Percentiles rank a stretch among this genome's conserved stretches.
These are phyloP conservation scores for Pythium brachiatum DNA, from an alignment of 352 stramenopile species.

Conservation along the genomic window DNA sequence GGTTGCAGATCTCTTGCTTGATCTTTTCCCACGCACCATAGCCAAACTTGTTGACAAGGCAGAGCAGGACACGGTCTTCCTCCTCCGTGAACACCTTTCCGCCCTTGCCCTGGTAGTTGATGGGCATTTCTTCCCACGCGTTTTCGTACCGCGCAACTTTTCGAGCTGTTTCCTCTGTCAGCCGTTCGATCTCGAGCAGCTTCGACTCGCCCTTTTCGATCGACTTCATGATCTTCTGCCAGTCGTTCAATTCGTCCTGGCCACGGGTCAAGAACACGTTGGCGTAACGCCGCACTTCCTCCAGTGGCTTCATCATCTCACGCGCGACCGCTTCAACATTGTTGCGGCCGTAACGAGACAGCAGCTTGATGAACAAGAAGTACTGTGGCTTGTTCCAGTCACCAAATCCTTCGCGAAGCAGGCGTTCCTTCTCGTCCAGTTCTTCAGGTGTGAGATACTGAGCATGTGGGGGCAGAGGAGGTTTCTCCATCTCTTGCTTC, in stretches of 20 bases:
- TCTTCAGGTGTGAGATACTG: conserved; percentile 86
- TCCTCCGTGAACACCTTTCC: conserved; percentile 95
- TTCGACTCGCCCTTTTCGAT: conserved; percentile 89
- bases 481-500: conserved; percentile 76
- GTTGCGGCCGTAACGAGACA: conserved; percentile 71
- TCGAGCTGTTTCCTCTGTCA: conserved; percentile 68
- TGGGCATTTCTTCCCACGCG: conserved; percentile 84
- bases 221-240: conserved; percentile 83
- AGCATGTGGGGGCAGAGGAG: conserved; percentile 59
- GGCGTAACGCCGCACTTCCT: conserved; percentile 73
- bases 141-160: conserved; percentile 83
- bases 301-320: conserved; percentile 80
- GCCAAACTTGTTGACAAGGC: conserved; percentile 96
- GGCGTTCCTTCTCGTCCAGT: conserved; percentile 88
- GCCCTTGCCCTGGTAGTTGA: conserved; percentile 90
- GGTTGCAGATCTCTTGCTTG: conserved; percentile 93
- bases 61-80: conserved; percentile 97
- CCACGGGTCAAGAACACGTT: conserved; percentile 66
- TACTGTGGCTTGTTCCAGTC: conserved; percentile 90
- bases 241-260: conserved; percentile 73
- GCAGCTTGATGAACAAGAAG: conserved; percentile 83
- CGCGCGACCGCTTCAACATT: conserved; percentile 77
- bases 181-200: conserved; percentile 80
- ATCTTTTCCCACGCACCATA: conserved; percentile 97
- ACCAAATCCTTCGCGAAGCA: conserved; percentile 84